Conservation (phyloP, 768 basidiomycete genomes). For the Tulasnella sp. region DNA sequence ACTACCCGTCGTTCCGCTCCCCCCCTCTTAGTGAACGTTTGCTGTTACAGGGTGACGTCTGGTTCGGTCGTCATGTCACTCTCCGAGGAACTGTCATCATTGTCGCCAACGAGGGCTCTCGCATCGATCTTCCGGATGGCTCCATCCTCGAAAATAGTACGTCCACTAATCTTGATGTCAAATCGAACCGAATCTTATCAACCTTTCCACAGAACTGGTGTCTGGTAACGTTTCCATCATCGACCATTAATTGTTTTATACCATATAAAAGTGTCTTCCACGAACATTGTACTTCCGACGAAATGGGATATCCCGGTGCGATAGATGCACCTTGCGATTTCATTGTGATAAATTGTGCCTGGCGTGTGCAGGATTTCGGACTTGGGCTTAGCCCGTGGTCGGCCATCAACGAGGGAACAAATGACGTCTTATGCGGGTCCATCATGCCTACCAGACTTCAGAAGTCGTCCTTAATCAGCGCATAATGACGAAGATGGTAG, state of each 20-base stretch:
- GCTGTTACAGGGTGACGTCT: constrained; percentile 53
- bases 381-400: too few species aligned
- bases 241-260: constrained; percentile 33
- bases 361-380: too few species aligned
- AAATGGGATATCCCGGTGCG: too few species aligned
- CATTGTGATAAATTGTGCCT: too few species aligned
- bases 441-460: too few species aligned
- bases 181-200: constrained; percentile 18
- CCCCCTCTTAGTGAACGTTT: not conserved
- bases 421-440: too few species aligned
- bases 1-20: not conserved
- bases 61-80: constrained; percentile 77
- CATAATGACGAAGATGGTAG: too few species aligned
- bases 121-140: constrained; percentile 75
- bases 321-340: too few species aligned
- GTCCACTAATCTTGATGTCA: constrained; percentile 19
- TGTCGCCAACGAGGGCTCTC: constrained; percentile 69
- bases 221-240: constrained; percentile 82
- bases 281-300: too few species aligned
- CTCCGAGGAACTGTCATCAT: constrained; percentile 84
- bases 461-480: too few species aligned
- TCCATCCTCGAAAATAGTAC: constrained; percentile 62
- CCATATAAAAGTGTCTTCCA: too few species aligned
- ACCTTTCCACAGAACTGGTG: constrained; percentile 39
- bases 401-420: too few species aligned